phyloP scores from a whole-genome alignment of 2,329 filamentous ascomycete species.

The Trichoderma sp. region DNA sequence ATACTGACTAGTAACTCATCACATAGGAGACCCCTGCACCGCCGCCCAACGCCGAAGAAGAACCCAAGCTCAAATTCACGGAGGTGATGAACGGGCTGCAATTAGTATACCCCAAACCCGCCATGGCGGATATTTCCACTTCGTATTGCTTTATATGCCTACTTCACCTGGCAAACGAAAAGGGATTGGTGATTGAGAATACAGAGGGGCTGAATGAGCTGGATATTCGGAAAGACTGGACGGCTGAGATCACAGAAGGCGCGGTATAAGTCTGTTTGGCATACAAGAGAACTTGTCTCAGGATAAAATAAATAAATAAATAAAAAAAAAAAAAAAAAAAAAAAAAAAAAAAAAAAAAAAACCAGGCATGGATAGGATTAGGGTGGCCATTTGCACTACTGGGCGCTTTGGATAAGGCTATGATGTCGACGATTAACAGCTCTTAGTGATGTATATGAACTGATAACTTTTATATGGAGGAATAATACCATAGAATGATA shows the following conservation, averaged over 20 bases:
- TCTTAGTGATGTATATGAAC: slow-evolving; percentile 5
- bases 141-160: slow-evolving; percentile 91
- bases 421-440: slow-evolving; percentile 1
- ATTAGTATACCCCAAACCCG: slow-evolving; percentile 78
- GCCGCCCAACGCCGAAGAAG: slow-evolving; percentile 38
- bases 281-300: not conserved
- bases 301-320: too few species aligned
- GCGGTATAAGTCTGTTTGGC: slow-evolving; percentile 34
- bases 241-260: slow-evolving; percentile 55
- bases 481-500: not conserved
- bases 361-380: not conserved
- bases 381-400: not conserved
- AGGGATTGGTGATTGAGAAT: slow-evolving; percentile 76
- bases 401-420: not conserved
- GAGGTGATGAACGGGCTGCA: slow-evolving; percentile 88
- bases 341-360: not conserved
- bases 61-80: slow-evolving; percentile 76
- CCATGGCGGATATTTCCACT: slow-evolving; percentile 93
- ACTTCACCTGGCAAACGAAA: slow-evolving; percentile 89
- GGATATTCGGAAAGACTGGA: slow-evolving; percentile 63
- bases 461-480: not conserved
- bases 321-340: not conserved
- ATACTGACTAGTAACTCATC: slow-evolving; percentile 7
- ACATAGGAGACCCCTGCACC: slow-evolving; percentile 26
- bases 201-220: slow-evolving; percentile 60